Evolutionary conservation across 2,329 filamentous ascomycete species (phyloP), one percentile per base, ranked within the genome.

Genomic region (Xylaria sp.): DNA sequence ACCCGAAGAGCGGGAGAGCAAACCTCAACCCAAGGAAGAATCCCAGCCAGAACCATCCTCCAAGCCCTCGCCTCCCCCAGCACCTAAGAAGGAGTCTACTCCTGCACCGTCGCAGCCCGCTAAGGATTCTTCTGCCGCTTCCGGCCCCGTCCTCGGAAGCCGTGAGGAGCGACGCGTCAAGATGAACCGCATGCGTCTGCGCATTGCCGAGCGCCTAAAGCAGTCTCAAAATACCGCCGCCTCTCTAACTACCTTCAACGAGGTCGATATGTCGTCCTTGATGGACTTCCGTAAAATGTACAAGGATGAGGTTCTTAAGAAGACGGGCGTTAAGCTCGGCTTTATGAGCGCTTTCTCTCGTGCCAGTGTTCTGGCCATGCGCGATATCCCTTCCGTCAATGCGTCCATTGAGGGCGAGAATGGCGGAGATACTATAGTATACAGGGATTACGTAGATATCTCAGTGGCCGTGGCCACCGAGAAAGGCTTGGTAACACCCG

Each of bases 161-260:
- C 92, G 95, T 66, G 93, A 96, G 75, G 95, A 99, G 85, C 91
- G 93, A 72, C 90, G 94, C 70, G 94, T 98, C 77, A 99, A 99
- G 88, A 99, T 99, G 96, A 98, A 98, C 86, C 93, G 96, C 73
- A 99, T 99, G 96, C 94, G 96, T 73, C 89, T 98, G 70, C 91
- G 96, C 71, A 99, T 98, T 75, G 93, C 96, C 59, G 96, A 99
- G 85, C 94, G 96, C 75, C 88, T 99, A 73, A 99, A 99, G 89
- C 96, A 99, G 81, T 98, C 96, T 23, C 96, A 99, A 81, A 99
- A 99, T 84, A 98, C 96, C 1, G 95, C 96, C 59, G 96, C 96
- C 53, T 97, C 96, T 4, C 87, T 99, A 62, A 98, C 96, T 57
- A 99, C 96, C 31, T 99, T 99, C 88, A 97, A 99, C 82, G 95